Evolutionary conservation across 306 rosid species (phyloP), one percentile per base, ranked within the genome.

Genomic region (Quercus alba): DNA sequence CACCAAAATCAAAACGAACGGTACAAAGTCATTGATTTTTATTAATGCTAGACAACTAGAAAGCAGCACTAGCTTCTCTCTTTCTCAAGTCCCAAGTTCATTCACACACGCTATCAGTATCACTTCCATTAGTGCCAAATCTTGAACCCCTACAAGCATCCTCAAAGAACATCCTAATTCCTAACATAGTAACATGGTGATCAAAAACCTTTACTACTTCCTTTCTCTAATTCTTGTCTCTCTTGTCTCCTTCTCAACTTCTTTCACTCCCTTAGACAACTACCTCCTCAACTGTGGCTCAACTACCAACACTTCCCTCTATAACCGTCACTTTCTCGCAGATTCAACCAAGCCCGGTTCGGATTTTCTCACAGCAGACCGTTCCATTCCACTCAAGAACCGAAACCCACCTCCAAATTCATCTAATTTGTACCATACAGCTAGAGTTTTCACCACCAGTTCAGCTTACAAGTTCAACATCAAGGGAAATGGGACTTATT

Each of bases 251-350:
- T 82, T 69, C 67, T 84, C 93, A 10, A n/a, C 82, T 78, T 81
- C 88, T 38, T 91, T 96, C 85, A 82, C 81, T 82, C 98, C 98
- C 57, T 28, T 38, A 41, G 98, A 96, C 56, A 88, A 89, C 81
- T 90, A 83, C 78, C 94, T 96, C 10, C 77, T 96, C 86, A 96
- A 81, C 84, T 93, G 97, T 81, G 98, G 99, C 78, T 88, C 98
- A 33, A 64, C 82, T 75, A 77, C 63, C 85, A 93, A 91, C 86
- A 75, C 75, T 77, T 79, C 94, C 7, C 74, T 79, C 82, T 84
- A 83, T 84, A 86, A 84, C 81, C 81, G 93, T 31, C 44, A 81
- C 81, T 96, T 96, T 82, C 15, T 67, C 15, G 84, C 86, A 18
- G 97, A 93, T 79, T 83, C 87, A 30, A 51, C 88, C 11, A 56